These are phyloP conservation scores for Trichoderma sp. DNA, from an alignment of 2,329 filamentous ascomycete species.

Conservation along the genomic window DNA sequence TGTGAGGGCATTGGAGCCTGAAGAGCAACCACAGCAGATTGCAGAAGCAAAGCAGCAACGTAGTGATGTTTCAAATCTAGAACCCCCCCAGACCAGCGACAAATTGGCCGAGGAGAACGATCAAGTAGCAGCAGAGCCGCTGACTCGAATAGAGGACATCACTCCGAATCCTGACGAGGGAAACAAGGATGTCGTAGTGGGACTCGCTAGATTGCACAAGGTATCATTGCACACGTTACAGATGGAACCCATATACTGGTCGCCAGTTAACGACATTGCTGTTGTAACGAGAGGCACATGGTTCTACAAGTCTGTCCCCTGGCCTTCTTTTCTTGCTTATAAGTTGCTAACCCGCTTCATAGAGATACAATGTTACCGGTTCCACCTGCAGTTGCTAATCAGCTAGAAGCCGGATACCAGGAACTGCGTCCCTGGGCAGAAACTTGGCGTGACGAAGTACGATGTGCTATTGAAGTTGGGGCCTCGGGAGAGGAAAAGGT, in stretches of 20 bases:
- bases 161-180: slow-evolving; percentile 34
- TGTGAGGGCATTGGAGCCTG: slow-evolving; percentile 49
- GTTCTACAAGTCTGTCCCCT: slow-evolving; percentile 74
- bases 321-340: not conserved
- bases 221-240: slow-evolving; percentile 80
- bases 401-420: slow-evolving; percentile 86
- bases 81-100: not conserved
- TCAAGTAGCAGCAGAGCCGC: slow-evolving; percentile 27
- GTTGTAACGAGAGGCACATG: slow-evolving; percentile 85
- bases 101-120: not conserved
- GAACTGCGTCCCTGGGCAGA: slow-evolving; percentile 87
- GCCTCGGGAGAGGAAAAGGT: slow-evolving; percentile 91
- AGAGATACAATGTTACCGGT: slow-evolving; percentile 88
- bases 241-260: slow-evolving; percentile 99
- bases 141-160: slow-evolving; percentile 21
- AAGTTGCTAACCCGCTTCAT: slow-evolving; percentile 34
- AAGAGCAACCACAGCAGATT: slow-evolving; percentile 35
- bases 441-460: slow-evolving; percentile 89
- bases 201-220: slow-evolving; percentile 85
- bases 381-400: slow-evolving; percentile 83
- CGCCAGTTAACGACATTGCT: slow-evolving; percentile 85
- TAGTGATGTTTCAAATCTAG: not conserved
- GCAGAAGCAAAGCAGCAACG: slow-evolving; percentile 21
- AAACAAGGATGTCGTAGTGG: slow-evolving; percentile 72
- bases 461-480: slow-evolving; percentile 87